Base-by-base conservation (phyloP, 2,329 filamentous ascomycete genomes). In the Thielaviopsis cerberus region DNA sequence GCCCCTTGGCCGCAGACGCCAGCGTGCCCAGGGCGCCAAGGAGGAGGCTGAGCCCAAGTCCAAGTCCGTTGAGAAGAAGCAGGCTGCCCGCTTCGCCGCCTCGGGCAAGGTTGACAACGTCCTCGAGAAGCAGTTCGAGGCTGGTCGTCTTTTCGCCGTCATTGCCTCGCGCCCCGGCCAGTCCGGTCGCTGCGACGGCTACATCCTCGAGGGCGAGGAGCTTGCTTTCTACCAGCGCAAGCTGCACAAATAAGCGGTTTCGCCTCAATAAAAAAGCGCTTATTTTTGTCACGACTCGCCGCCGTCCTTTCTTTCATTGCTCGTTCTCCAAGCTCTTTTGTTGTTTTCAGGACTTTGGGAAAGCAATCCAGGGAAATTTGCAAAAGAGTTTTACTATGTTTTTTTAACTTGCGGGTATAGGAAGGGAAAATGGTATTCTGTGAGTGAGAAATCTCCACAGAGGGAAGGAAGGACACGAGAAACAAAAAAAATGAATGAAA, bases 141-240 rank as follows among this genome's bases (percentile, higher is more conserved):
- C 92, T 67, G 90, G 91, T 82, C 91, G 94, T 76, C 78, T 98
- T 68, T 96, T 85, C 76, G 92, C 92, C 69, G 86, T 96, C 67
- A 78, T 98, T 69, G 81, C 91, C 68, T 92, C 86, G 74, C 83
- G 92, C 70, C 92, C 92, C 66, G 92, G 92, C 69, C 92, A 98
- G 86, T 92, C 87, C 73, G 92, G 92, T 70, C 89, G 92, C 76
- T 83, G 81, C 69, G 92, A 98, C 74, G 92, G 92, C 66, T 98
- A 98, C 81, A 85, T 98, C 74, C 81, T 98, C 66, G 92, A 98
- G 85, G 92, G 92, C 70, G 92, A 98, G 76, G 92, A 98, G 84
- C 82, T 98, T 71, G 89, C 90, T 75, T 98, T 98, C 87, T 98
- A 98, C 88, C 90, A 95, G 85, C 87, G 87, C 79, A 90, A 90